phyloP scores from a whole-genome alignment of 139 green algal species.

The Asterochloris sp. region DNA sequence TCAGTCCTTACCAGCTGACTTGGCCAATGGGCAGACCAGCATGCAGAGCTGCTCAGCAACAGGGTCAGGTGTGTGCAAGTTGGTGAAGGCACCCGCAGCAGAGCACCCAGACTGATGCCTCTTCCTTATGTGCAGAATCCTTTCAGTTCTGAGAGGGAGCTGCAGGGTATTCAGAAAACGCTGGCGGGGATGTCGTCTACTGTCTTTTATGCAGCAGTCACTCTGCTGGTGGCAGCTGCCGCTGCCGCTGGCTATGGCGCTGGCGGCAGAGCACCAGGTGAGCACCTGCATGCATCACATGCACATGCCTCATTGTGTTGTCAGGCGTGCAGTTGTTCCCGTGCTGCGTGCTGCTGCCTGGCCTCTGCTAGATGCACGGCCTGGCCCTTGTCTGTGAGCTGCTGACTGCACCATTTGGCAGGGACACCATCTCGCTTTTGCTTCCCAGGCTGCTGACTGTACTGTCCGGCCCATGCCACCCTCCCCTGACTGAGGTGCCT shows the following conservation, averaged over 20 bases:
- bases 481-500: neutral
- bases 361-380: neutral
- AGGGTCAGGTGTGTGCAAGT: no score
- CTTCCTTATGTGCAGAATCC: conserved; percentile 31
- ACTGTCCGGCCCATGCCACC: neutral
- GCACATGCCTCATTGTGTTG: neutral
- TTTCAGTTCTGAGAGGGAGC: conserved; percentile 35
- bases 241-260: conserved; percentile 30
- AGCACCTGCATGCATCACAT: neutral
- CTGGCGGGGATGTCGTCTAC: conserved; percentile 54
- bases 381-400: neutral
- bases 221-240: conserved; percentile 41
- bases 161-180: conserved; percentile 52
- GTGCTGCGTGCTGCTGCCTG: neutral
- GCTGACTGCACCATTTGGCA: neutral
- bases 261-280: conserved; percentile 45
- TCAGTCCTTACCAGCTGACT: no score
- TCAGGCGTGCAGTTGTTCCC: neutral
- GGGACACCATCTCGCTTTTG: no score
- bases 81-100: no score
- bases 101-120: no score
- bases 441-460: neutral
- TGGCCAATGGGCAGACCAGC: no score
- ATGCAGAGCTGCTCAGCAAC: no score
- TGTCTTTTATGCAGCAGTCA: conserved; percentile 57